Percentiles rank a stretch among this genome's conserved stretches.
phyloP scores from a whole-genome alignment of 306 rosid species.

The Cucurbita pepo region DNA sequence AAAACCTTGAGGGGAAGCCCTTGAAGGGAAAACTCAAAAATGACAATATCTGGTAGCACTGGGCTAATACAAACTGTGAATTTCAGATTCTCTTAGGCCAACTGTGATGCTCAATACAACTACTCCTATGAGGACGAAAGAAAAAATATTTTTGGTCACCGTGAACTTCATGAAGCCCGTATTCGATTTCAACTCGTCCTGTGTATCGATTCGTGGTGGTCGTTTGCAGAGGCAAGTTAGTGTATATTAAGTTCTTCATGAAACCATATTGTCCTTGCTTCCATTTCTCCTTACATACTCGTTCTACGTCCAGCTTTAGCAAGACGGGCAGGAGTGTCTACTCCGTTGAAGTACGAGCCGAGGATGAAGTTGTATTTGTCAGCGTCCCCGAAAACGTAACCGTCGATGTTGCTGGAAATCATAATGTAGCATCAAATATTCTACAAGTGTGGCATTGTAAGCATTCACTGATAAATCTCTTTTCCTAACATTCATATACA shows the following conservation, averaged over 20 bases:
- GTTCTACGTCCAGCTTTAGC: constrained; percentile 34
- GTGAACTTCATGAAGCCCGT: constrained; percentile 59
- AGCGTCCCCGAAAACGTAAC: constrained; percentile 64
- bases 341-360: constrained; percentile 42
- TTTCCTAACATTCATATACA: neutral
- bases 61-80: neutral
- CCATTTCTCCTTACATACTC: neutral
- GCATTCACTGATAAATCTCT: constrained; percentile 5
- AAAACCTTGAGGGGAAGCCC: no score
- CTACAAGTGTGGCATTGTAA: constrained; percentile 88
- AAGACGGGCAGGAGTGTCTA: constrained; percentile 35
- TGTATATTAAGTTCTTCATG: neutral
- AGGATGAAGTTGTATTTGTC: constrained; percentile 29
- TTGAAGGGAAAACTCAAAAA: no score
- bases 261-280: neutral
- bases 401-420: constrained; percentile 67
- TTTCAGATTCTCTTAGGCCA: constrained; percentile 66
- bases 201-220: constrained; percentile 62
- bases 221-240: constrained; percentile 43
- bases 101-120: constrained; percentile 61
- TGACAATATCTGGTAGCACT: no score
- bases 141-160: constrained; percentile 33
- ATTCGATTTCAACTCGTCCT: constrained; percentile 60
- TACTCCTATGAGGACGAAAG: constrained; percentile 51
- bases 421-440: constrained; percentile 74